Percentiles rank a stretch among this genome's conserved stretches.
These are phyloP conservation scores for Scheffersomyces lignicola DNA, from an alignment of 1,139 yeast species.

Conservation along the genomic window DNA sequence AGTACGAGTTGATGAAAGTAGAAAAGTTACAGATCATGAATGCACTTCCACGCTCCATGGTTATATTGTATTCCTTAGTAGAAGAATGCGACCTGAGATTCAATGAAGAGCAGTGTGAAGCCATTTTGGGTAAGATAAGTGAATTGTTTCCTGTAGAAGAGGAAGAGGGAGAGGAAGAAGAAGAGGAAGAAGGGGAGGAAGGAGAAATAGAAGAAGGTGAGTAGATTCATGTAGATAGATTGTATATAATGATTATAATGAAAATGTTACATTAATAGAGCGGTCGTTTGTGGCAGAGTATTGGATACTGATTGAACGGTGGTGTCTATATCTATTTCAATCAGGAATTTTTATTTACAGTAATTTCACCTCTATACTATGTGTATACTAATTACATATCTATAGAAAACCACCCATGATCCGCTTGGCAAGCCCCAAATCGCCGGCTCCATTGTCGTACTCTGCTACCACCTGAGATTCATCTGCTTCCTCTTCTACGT, in stretches of 20 bases:
- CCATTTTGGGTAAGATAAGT: slow-evolving; percentile 50
- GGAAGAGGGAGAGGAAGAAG: slow-evolving; percentile 34
- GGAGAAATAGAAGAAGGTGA: slow-evolving; percentile 16
- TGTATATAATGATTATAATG: slow-evolving; percentile 7
- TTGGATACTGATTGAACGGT: too few relatives aligned
- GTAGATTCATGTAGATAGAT: slow-evolving; percentile 9
- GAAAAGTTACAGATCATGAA: slow-evolving; percentile 86
- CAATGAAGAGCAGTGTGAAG: slow-evolving; percentile 58
- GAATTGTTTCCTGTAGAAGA: slow-evolving; percentile 49
- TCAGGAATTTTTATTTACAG: too few relatives aligned
- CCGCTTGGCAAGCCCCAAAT: slow-evolving; percentile 15
- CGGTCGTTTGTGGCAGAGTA: background rate
- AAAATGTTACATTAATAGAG: slow-evolving; percentile 5
- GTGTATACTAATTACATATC: too few relatives aligned
- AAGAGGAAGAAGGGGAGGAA: slow-evolving; percentile 22
- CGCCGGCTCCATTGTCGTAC: slow-evolving; percentile 15
- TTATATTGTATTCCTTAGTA: slow-evolving; percentile 72
- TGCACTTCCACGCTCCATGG: slow-evolving; percentile 75
- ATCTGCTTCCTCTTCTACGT: slow-evolving; percentile 5
- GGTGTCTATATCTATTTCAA: too few relatives aligned
- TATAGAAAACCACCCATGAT: slow-evolving; percentile 30
- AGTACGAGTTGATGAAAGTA: slow-evolving; percentile 67
- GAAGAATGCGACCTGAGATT: slow-evolving; percentile 93
- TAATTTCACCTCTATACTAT: too few relatives aligned
- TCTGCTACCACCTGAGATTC: slow-evolving; percentile 7